phyloP scores from a whole-genome alignment of 495 filamentous ascomycete species.

The Trichoderma parareesei region DNA sequence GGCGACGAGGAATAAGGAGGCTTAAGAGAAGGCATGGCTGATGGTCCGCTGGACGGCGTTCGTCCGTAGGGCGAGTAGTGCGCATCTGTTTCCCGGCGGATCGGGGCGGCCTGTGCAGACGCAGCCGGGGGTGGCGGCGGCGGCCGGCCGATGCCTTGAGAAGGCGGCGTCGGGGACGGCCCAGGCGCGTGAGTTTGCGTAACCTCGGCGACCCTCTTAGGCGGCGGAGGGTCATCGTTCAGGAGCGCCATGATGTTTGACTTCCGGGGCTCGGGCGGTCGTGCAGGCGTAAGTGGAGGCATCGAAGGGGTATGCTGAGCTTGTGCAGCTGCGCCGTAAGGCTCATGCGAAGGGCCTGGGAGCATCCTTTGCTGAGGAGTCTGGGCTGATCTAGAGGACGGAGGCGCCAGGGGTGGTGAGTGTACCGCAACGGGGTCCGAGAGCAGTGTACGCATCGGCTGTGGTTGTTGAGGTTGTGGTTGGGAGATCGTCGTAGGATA shows the following conservation, averaged over 20 bases:
- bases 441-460: conserved; percentile 25
- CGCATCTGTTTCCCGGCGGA: conserved; percentile 31
- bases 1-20: conserved; percentile 37
- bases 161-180: conserved; percentile 38
- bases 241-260: conserved; percentile 43
- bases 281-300: conserved; percentile 23
- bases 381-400: conserved; percentile 1
- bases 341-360: conserved; percentile 29
- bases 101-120: conserved; percentile 23
- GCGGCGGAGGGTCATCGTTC: conserved; percentile 38
- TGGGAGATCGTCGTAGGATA: conserved; percentile 25
- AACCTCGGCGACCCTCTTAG: conserved; percentile 35
- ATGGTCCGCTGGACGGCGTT: conserved; percentile 22
- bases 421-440: conserved; percentile 23
- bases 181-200: conserved; percentile 16
- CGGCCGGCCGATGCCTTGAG: conserved; percentile 29
- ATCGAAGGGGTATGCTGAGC: conserved; percentile 23
- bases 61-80: conserved; percentile 30
- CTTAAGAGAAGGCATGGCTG: conserved; percentile 41
- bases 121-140: conserved; percentile 26
- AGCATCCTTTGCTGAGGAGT: conserved; percentile 7
- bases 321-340: conserved; percentile 26
- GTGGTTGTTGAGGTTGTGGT: conserved; percentile 20
- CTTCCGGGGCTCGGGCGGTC: conserved; percentile 32
- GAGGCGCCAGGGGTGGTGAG: conserved; percentile 7